A percentile compares a stretch with the other conserved stretches of the same genome.
These are phyloP conservation scores for Zygosaccharomyces sapae DNA, from an alignment of 1,139 yeast genomes.

Conservation along the genomic window DNA sequence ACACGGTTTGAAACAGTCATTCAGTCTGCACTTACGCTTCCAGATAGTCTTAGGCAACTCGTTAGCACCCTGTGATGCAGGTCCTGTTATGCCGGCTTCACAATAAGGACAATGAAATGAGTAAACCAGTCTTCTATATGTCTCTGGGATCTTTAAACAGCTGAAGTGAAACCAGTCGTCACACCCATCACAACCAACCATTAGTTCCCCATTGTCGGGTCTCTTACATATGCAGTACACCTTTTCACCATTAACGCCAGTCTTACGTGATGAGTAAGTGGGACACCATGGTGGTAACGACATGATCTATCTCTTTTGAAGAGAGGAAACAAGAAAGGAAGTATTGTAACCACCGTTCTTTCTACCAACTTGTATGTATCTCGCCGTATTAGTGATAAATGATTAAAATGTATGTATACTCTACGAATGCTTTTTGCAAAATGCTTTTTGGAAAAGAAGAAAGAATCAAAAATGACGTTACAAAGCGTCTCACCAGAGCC, in stretches of 20 bases:
- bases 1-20: slow-evolving; percentile 59
- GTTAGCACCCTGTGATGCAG: slow-evolving; percentile 25
- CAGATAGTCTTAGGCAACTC: slow-evolving; percentile 47
- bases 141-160: slow-evolving; percentile 61
- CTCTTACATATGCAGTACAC: slow-evolving; percentile 74
- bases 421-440: not conserved
- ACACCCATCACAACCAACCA: slow-evolving; percentile 93
- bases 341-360: not conserved
- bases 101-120: slow-evolving; percentile 76
- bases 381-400: not conserved
- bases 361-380: not conserved
- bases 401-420: not conserved
- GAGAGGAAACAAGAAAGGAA: not conserved
- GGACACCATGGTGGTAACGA: slow-evolving; percentile 35
- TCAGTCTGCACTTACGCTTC: slow-evolving; percentile 72
- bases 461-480: slow-evolving; percentile 12
- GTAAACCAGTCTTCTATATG: slow-evolving; percentile 54
- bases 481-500: slow-evolving; percentile 23
- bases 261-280: slow-evolving; percentile 24
- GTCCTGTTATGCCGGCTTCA: slow-evolving; percentile 47
- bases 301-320: slow-evolving; percentile 8
- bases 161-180: slow-evolving; percentile 92
- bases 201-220: slow-evolving; percentile 74
- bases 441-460: not conserved
- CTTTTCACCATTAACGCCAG: slow-evolving; percentile 47